phyloP scores from a whole-genome alignment of 2,329 filamentous ascomycete genomes.

The Teratosphaeria viscida region DNA sequence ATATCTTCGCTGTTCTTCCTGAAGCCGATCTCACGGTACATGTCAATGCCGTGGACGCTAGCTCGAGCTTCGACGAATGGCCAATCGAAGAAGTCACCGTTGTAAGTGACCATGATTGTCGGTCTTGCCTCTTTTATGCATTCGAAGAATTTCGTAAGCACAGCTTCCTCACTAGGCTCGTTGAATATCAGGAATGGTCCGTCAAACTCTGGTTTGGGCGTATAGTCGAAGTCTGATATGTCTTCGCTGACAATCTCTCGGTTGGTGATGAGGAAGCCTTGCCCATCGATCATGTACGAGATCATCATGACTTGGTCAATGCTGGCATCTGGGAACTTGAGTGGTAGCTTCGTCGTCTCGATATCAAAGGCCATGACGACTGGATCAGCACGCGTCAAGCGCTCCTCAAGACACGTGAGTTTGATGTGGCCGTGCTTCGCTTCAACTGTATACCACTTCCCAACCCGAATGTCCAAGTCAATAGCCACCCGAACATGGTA shows the following conservation, averaged over 20 bases:
- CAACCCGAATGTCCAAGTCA: slow-evolving; percentile 85
- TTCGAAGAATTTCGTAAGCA: slow-evolving; percentile 85
- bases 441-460: slow-evolving; percentile 94
- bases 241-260: slow-evolving; percentile 96
- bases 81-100: slow-evolving; percentile 99
- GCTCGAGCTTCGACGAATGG: slow-evolving; percentile 92
- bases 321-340: slow-evolving; percentile 92
- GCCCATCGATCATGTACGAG: slow-evolving; percentile 99
- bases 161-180: slow-evolving; percentile 79
- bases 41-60: slow-evolving; percentile 90
- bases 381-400: slow-evolving; percentile 81
- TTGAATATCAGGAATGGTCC: slow-evolving; percentile 98
- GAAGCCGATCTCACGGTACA: slow-evolving; percentile 98
- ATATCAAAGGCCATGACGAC: slow-evolving; percentile 99
- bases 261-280: slow-evolving; percentile 96
- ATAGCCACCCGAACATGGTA: slow-evolving; percentile 99
- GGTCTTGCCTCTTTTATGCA: slow-evolving; percentile 92
- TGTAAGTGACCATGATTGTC: slow-evolving; percentile 98
- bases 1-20: slow-evolving; percentile 91
- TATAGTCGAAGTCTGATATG: slow-evolving; percentile 96
- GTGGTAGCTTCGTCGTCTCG: slow-evolving; percentile 86
- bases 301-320: slow-evolving; percentile 99
- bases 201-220: slow-evolving; percentile 88
- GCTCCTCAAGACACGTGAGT: slow-evolving; percentile 76
- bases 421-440: slow-evolving; percentile 81